phyloP scores from a whole-genome alignment of 1,284 basidiomycete species.

The Vanrija humicola region DNA sequence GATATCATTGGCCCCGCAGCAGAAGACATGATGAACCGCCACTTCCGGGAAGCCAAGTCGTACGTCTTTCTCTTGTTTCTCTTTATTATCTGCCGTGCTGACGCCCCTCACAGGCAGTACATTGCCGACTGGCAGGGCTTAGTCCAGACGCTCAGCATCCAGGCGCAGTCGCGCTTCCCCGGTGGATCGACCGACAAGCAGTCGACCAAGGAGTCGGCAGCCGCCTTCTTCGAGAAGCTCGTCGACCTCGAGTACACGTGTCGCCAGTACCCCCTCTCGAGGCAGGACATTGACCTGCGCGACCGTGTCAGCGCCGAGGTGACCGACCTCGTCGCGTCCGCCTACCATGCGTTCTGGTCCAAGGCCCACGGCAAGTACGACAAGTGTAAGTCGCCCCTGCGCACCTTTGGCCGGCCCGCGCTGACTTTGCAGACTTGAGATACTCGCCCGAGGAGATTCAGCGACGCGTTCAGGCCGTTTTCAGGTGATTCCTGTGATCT shows the following conservation, averaged over 20 bases:
- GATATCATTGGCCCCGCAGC: conserved; percentile 47
- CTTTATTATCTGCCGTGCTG: not conserved
- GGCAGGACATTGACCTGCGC: conserved; percentile 43
- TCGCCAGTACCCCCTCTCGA: conserved; percentile 32
- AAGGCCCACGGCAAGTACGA: conserved; percentile 33
- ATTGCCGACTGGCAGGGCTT: conserved; percentile 38
- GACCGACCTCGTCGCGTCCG: conserved; percentile 30
- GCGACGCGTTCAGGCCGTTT: conserved; percentile 33
- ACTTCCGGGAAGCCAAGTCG: conserved; percentile 45
- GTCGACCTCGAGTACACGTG: conserved; percentile 38
- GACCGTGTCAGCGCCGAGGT: conserved; percentile 43
- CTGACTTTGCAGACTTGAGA: conserved; percentile 27
- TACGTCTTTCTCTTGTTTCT: conserved; percentile 1
- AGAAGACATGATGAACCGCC: conserved; percentile 46
- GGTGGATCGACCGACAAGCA: conserved; percentile 35
- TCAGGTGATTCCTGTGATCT: conserved; percentile 23
- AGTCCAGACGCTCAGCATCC: conserved; percentile 28
- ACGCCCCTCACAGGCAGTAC: conserved; percentile 26
- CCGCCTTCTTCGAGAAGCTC: conserved; percentile 44
- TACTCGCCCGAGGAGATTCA: conserved; percentile 35
- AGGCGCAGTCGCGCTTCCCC: conserved; percentile 28
- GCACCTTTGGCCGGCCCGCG: too few species aligned
- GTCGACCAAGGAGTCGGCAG: conserved; percentile 43
- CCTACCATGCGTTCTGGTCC: conserved; percentile 30
- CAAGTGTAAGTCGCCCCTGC: conserved; percentile 35